Evolutionary conservation across 2,329 filamentous ascomycete species (phyloP).

Genomic region (Aspergillus caelatus): DNA sequence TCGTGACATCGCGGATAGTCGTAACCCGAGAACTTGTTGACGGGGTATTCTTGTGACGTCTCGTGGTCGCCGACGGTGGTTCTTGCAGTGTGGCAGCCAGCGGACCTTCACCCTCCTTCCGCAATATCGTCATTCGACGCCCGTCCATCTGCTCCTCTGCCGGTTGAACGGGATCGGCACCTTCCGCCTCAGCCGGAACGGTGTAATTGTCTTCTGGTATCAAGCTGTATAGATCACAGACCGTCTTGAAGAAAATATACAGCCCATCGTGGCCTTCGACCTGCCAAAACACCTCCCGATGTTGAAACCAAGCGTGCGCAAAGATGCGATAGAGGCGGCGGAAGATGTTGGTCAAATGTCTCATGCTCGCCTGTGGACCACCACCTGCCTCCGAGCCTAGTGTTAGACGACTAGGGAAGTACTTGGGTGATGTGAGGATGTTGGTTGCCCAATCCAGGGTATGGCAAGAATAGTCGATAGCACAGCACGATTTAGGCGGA

Average conservation of each 20-base stretch:
- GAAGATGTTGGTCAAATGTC: slow-evolving; percentile 91
- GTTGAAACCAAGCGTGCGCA: slow-evolving; percentile 98
- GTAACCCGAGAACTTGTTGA: slow-evolving; percentile 77
- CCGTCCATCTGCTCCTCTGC: slow-evolving; percentile 28
- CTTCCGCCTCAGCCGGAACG: slow-evolving; percentile 89
- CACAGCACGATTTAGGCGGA: slow-evolving; percentile 93
- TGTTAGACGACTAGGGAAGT: slow-evolving; percentile 84
- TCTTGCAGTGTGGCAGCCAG: slow-evolving; percentile 24
- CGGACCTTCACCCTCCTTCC: slow-evolving; percentile 33
- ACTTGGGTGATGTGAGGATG: slow-evolving; percentile 89
- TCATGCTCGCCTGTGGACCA: slow-evolving; percentile 48
- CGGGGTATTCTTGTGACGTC: slow-evolving; percentile 80
- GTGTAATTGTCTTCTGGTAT: slow-evolving; percentile 95
- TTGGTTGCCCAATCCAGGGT: slow-evolving; percentile 98
- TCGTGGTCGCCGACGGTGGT: slow-evolving; percentile 68
- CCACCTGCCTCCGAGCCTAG: slow-evolving; percentile 53
- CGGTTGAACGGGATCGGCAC: slow-evolving; percentile 60
- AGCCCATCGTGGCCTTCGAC: slow-evolving; percentile 88
- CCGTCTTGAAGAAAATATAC: slow-evolving; percentile 95
- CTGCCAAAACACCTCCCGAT: slow-evolving; percentile 91
- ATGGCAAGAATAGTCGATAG: slow-evolving; percentile 98
- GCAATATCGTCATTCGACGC: slow-evolving; percentile 41
- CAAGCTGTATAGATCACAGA: slow-evolving; percentile 88
- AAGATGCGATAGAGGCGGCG: slow-evolving; percentile 93
- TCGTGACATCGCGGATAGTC: slow-evolving; percentile 73